Evolutionary conservation across 1,284 basidiomycete species (phyloP), one percentile per base, ranked within the genome.

Genomic region (Leccinum fallax): DNA sequence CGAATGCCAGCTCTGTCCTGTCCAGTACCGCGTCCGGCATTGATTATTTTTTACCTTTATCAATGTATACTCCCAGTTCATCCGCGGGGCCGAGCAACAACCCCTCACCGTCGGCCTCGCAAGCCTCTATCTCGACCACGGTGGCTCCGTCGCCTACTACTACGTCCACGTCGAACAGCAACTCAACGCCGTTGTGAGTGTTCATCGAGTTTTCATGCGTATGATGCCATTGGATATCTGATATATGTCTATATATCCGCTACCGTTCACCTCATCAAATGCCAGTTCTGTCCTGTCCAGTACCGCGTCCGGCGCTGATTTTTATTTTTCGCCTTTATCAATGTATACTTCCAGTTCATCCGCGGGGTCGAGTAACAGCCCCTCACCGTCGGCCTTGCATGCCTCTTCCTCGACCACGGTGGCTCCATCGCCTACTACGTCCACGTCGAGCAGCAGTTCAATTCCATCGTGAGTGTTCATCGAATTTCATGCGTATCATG

Each of bases 401-500:
- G 13, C 34, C 13, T 34, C 34, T 34, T 13, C 13, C 34, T 34
- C 34, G 5, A 28, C 52, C 48, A 46, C 26, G 32, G 30, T 16
- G 13, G 51, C 16, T 11, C 36, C 16, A 32, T 49, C 34, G 8
- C 32, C 48, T 40, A 21, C 24, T 28, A 54, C 10, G 8, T 28
- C 51, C n/a, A 19, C 51, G 58, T 10, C 53, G 30, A 38, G 24
- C n/a, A 34, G 16, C 46, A 16, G 32, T 38, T 30, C 55, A 9
- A n/a, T 26, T 2, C 9, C 28, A 11, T 34, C 24, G 65, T 67
- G 38, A 59, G 65, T 51, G 26, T 48, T 24, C 34, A 16, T 48
- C 10, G 26, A 5, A 2, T 26, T 59, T 49, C 30, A 16, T 13
- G 21, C 16, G 34, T 24, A 48, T 51, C 5, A 46, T 48, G 21